Evolutionary conservation across 768 basidiomycete species (phyloP).

Genomic region (Crucibulum laeve): DNA sequence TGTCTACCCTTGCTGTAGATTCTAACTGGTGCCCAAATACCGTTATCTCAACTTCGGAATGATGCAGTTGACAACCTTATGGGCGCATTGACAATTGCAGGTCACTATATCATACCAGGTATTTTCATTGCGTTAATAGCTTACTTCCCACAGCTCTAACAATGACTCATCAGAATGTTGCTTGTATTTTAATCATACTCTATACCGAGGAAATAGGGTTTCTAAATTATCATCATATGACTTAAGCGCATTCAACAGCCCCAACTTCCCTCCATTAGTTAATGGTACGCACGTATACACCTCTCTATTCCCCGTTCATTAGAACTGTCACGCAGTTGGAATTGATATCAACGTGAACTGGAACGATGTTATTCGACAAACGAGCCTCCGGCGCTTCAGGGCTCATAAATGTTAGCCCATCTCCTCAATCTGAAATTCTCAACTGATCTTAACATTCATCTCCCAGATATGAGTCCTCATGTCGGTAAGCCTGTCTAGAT

Average conservation of each 20-base stretch:
- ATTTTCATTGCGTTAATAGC: slow-evolving; percentile 6
- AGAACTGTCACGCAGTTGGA: slow-evolving; percentile 49
- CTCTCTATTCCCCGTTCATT: no score
- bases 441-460: slow-evolving; percentile 3
- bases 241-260: slow-evolving; percentile 79
- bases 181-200: slow-evolving; percentile 85
- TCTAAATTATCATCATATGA: slow-evolving; percentile 81
- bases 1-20: slow-evolving; percentile 44
- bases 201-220: slow-evolving; percentile 83
- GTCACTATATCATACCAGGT: slow-evolving; percentile 91
- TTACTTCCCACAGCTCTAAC: not conserved
- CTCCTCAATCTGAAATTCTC: not conserved
- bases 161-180: slow-evolving; percentile 56
- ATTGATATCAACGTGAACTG: slow-evolving; percentile 90
- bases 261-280: slow-evolving; percentile 78
- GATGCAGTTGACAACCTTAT: slow-evolving; percentile 93
- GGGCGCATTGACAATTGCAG: slow-evolving; percentile 84
- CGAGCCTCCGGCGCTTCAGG: slow-evolving; percentile 69
- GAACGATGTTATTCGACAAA: slow-evolving; percentile 84
- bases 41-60: slow-evolving; percentile 86
- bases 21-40: slow-evolving; percentile 90
- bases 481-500: slow-evolving; percentile 55
- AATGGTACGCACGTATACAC: slow-evolving; percentile 59
- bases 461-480: slow-evolving; percentile 69
- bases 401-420: slow-evolving; percentile 65